A percentile compares a stretch with the other conserved stretches of the same genome.
Evolutionary conservation across 768 basidiomycete species (phyloP).

Genomic region (Chiua virens): DNA sequence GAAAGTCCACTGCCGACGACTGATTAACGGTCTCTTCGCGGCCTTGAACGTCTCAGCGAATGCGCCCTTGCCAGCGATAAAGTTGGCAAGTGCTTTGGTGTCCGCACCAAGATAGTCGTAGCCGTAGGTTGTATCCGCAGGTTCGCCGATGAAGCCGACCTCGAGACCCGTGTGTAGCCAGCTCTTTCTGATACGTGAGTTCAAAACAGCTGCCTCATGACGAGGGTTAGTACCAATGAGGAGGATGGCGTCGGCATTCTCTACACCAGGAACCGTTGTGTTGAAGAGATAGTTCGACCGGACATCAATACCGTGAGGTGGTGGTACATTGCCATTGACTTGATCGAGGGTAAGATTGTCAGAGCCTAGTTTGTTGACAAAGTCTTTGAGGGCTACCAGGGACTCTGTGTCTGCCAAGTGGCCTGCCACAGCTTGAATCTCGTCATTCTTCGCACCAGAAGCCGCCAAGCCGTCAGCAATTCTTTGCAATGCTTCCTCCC

Average conservation of each 20-base stretch:
- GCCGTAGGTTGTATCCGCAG: conserved; percentile 88
- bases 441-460: conserved; percentile 84
- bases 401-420: conserved; percentile 93
- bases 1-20: conserved; percentile 85
- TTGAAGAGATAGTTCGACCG: conserved; percentile 98
- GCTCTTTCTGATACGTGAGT: conserved; percentile 93
- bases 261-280: conserved; percentile 85
- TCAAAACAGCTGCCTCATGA: conserved; percentile 95
- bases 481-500: conserved; percentile 85
- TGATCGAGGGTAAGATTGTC: conserved; percentile 90
- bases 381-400: conserved; percentile 90
- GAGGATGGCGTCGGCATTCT: conserved; percentile 88
- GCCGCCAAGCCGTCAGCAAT: conserved; percentile 75
- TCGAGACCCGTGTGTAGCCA: conserved; percentile 89
- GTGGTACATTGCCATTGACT: conserved; percentile 60
- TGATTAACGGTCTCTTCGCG: conserved; percentile 89
- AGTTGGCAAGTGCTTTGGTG: conserved; percentile 71
- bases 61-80: conserved; percentile 71
- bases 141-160: conserved; percentile 87
- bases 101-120: conserved; percentile 88
- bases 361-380: conserved; percentile 89
- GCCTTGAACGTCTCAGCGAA: conserved; percentile 87
- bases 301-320: conserved; percentile 82
- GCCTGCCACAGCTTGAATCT: conserved; percentile 94
- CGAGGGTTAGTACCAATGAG: conserved; percentile 96